These are phyloP conservation scores for Arachnomyces sp. DNA, from an alignment of 2,329 filamentous ascomycete genomes.

Conservation along the genomic window DNA sequence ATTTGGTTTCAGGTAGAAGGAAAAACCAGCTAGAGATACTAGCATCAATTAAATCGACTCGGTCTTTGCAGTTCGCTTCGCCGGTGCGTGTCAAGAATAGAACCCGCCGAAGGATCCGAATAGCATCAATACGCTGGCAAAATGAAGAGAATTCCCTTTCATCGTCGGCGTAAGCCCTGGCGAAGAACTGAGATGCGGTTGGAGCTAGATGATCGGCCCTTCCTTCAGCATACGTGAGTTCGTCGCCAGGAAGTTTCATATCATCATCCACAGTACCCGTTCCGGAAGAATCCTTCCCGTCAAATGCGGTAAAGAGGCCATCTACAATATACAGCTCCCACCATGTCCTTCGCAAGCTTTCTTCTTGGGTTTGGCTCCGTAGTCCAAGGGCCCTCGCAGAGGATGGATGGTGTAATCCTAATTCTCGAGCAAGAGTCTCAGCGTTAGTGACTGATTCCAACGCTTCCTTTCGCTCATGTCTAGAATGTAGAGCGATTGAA, in stretches of 20 bases:
- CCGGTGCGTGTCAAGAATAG: slow-evolving; percentile 42
- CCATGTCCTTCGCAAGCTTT: slow-evolving; percentile 83
- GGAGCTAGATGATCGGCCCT: slow-evolving; percentile 53
- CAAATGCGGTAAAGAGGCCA: slow-evolving; percentile 72
- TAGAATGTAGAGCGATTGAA: slow-evolving; percentile 70
- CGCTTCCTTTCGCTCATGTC: slow-evolving; percentile 62
- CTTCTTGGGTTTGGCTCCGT: slow-evolving; percentile 62
- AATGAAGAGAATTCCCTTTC: slow-evolving; percentile 69
- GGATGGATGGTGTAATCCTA: slow-evolving; percentile 64
- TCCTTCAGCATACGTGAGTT: slow-evolving; percentile 50
- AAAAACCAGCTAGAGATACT: slow-evolving; percentile 67
- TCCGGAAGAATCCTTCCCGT: slow-evolving; percentile 44
- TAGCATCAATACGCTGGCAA: slow-evolving; percentile 74
- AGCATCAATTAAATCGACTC: slow-evolving; percentile 53
- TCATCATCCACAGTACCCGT: slow-evolving; percentile 62
- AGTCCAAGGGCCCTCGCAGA: slow-evolving; percentile 60
- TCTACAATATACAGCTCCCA: slow-evolving; percentile 81
- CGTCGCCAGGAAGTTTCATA: slow-evolving; percentile 73
- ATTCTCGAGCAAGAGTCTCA: slow-evolving; percentile 64
- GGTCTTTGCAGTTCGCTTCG: slow-evolving; percentile 40
- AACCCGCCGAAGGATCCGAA: slow-evolving; percentile 69
- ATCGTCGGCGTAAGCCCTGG: slow-evolving; percentile 63
- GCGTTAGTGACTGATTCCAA: slow-evolving; percentile 59
- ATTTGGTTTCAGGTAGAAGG: slow-evolving; percentile 66
- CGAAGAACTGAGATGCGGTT: slow-evolving; percentile 68